Conservation (phyloP, 2,329 filamentous ascomycete genomes). For the Chaetomiaceae sp. region DNA sequence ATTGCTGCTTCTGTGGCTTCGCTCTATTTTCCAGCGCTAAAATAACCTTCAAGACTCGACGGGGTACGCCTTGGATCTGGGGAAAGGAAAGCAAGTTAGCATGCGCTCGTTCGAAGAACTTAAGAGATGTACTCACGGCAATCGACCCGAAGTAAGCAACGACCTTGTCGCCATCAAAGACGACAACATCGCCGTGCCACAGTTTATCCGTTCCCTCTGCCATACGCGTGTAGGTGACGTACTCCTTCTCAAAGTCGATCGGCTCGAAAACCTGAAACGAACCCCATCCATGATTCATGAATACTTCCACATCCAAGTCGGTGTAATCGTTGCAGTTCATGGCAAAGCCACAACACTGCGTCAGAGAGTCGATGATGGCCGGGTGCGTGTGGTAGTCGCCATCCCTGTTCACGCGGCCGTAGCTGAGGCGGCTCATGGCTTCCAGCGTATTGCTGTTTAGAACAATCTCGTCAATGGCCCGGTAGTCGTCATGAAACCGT, state of each 20-base stretch:
- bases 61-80: slow-evolving; percentile 2
- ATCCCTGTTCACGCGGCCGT: background rate
- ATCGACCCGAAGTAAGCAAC: slow-evolving; percentile 37
- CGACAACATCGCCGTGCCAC: slow-evolving; percentile 46
- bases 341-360: slow-evolving; percentile 53
- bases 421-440: slow-evolving; percentile 4
- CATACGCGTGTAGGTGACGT: slow-evolving; percentile 53
- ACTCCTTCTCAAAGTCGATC: slow-evolving; percentile 40
- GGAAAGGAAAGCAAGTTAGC: background rate
- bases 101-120: background rate
- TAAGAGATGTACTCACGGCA: background rate
- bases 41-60: background rate
- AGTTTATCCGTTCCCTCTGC: slow-evolving; percentile 45
- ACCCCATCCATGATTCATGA: slow-evolving; percentile 57
- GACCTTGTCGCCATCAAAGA: slow-evolving; percentile 47
- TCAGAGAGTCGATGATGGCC: slow-evolving; percentile 3
- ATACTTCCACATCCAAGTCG: slow-evolving; percentile 50
- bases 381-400: slow-evolving; percentile 5
- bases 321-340: slow-evolving; percentile 53
- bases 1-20: no score
- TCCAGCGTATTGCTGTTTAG: slow-evolving; percentile 25
- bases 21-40: background rate
- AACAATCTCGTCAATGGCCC: slow-evolving; percentile 30
- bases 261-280: slow-evolving; percentile 46
- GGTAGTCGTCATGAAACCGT: slow-evolving; percentile 29